A percentile compares a stretch with the other conserved stretches of the same genome.
Conservation (phyloP, 805 yeast species). For the Saccharomycopsis sp. region DNA sequence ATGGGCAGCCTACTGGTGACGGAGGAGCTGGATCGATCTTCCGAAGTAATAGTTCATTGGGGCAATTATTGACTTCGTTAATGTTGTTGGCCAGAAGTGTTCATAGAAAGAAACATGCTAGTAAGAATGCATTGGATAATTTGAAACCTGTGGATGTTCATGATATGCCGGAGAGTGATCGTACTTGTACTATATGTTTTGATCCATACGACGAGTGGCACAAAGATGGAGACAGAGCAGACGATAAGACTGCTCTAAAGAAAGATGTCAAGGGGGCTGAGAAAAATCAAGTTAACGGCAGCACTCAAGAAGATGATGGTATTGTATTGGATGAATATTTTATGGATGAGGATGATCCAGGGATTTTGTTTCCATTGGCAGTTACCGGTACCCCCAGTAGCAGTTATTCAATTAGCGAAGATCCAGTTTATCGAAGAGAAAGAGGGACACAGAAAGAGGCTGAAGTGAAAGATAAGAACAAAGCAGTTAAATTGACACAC, state of each 20-base stretch:
- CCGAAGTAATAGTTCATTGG: background rate
- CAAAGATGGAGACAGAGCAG: background rate
- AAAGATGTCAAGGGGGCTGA: background rate
- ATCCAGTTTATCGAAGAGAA: slow-evolving; percentile 9
- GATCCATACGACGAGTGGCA: slow-evolving; percentile 11
- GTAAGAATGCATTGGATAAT: slow-evolving; percentile 17
- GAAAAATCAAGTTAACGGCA: background rate
- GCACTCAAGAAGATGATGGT: background rate
- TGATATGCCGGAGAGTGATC: slow-evolving; percentile 12
- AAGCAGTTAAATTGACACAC: slow-evolving; percentile 33
- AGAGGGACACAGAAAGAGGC: slow-evolving; percentile 6
- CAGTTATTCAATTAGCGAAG: slow-evolving; percentile 1
- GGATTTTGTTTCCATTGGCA: slow-evolving; percentile 7
- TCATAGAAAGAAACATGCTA: slow-evolving; percentile 17
- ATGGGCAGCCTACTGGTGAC: no score
- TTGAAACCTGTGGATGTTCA: slow-evolving; percentile 10
- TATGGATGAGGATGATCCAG: slow-evolving; percentile 15
- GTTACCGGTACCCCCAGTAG: background rate
- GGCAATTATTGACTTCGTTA: slow-evolving; percentile 14
- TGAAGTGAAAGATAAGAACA: background rate
- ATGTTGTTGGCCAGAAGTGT: slow-evolving; percentile 4
- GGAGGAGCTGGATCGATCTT: background rate
- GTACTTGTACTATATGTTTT: slow-evolving; percentile 21
- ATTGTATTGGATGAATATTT: background rate
- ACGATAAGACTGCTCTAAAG: background rate